phyloP scores from a whole-genome alignment of 176 grass and related monocot species.

The Bromus sterilis region DNA sequence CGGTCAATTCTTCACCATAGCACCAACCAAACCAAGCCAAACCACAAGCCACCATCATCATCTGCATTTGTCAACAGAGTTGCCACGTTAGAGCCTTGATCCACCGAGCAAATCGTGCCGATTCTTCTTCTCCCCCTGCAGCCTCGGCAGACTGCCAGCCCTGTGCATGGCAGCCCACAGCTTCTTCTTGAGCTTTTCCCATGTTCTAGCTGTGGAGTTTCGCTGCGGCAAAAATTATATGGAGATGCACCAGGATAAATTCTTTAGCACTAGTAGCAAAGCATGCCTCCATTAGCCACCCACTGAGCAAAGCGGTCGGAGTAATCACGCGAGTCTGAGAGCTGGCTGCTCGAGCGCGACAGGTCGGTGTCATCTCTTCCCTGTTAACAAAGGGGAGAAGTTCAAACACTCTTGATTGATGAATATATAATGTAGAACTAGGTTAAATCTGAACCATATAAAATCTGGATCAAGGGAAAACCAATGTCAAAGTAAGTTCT shows the following conservation, averaged over 20 bases:
- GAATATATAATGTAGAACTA: not conserved
- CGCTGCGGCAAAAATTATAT: not conserved
- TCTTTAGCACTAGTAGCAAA: slow-evolving; percentile 55
- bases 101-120: not conserved
- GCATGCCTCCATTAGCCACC: slow-evolving; percentile 58
- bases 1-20: slow-evolving; percentile 40
- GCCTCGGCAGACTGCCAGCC: not conserved
- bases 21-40: slow-evolving; percentile 14
- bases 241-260: not conserved
- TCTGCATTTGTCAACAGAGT: not conserved
- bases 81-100: not conserved
- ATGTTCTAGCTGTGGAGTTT: not conserved
- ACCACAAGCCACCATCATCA: not conserved
- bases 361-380: slow-evolving; percentile 42
- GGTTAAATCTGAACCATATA: not conserved
- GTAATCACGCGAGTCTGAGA: slow-evolving; percentile 27
- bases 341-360: slow-evolving; percentile 19
- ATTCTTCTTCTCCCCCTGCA: slow-evolving; percentile 2
- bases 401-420: not conserved
- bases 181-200: not conserved
- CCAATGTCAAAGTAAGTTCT: not conserved
- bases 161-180: not conserved
- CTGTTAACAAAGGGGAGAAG: slow-evolving; percentile 17
- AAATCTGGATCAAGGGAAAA: not conserved
- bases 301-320: slow-evolving; percentile 68